phyloP scores from a whole-genome alignment of 2,329 filamentous ascomycete species.

The Fusarium camptoceras region DNA sequence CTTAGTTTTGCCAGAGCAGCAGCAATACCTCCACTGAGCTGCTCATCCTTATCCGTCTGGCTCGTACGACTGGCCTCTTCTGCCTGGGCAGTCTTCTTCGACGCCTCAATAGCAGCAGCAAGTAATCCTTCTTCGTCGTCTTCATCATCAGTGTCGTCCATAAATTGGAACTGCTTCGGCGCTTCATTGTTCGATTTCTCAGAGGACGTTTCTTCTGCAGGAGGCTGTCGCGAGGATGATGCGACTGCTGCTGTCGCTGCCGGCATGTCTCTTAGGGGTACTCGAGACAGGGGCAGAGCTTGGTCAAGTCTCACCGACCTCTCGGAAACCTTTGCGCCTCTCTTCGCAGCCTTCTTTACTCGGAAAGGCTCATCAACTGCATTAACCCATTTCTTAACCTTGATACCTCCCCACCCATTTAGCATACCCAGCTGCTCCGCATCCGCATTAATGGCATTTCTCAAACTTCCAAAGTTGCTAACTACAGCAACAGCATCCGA shows the following conservation, averaged over 20 bases:
- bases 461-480: conserved; percentile 89
- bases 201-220: conserved; percentile 25
- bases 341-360: conserved; percentile 75
- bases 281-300: conserved; percentile 55
- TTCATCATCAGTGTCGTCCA: conserved; percentile 59
- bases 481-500: conserved; percentile 92
- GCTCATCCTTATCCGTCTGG: conserved; percentile 47
- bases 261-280: conserved; percentile 57
- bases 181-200: conserved; percentile 20
- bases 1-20: conserved; percentile 70
- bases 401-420: conserved; percentile 95
- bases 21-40: conserved; percentile 68
- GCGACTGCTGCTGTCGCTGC: conserved; percentile 10
- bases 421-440: conserved; percentile 86
- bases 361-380: conserved; percentile 89
- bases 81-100: conserved; percentile 53
- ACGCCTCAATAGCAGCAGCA: conserved; percentile 61
- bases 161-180: conserved; percentile 54
- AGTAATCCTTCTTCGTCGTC: conserved; percentile 63
- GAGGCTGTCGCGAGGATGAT: conserved; percentile 38
- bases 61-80: conserved; percentile 42
- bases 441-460: conserved; percentile 86
- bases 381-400: conserved; percentile 86
- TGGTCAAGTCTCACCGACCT: conserved; percentile 51
- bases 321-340: conserved; percentile 45